Evolutionary conservation across 768 basidiomycete species (phyloP).

Genomic region (Leccinum broughii): DNA sequence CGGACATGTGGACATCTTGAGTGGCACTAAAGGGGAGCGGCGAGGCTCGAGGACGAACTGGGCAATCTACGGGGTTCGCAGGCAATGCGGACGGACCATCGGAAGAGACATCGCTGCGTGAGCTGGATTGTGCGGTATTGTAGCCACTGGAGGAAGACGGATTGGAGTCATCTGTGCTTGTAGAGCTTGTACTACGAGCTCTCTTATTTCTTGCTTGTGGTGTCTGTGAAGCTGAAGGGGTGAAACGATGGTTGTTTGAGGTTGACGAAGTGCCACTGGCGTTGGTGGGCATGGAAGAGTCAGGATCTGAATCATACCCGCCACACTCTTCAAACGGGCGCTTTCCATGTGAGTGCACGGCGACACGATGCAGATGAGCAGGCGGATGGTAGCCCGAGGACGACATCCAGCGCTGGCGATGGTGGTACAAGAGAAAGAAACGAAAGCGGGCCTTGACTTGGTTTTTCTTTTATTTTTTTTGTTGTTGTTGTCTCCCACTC

Average conservation of each 20-base stretch:
- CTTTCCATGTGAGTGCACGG: constrained; percentile 30
- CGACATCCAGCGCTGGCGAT: constrained; percentile 22
- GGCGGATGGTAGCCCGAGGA: constrained; percentile 27
- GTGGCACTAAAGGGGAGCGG: constrained; percentile 42
- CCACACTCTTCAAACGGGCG: constrained; percentile 36
- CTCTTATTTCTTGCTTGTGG: constrained; percentile 57
- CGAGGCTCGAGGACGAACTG: constrained; percentile 23
- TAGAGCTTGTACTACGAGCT: constrained; percentile 54
- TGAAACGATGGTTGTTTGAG: constrained; percentile 12
- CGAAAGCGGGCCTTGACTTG: not conserved
- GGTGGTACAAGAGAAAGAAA: constrained; percentile 19
- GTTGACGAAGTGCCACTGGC: constrained; percentile 31
- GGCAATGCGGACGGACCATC: constrained; percentile 18
- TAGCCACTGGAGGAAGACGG: constrained; percentile 40
- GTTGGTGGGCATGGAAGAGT: constrained; percentile 26
- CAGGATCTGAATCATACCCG: constrained; percentile 35
- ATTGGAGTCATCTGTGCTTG: constrained; percentile 36
- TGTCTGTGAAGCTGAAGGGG: constrained; percentile 8
- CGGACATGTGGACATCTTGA: constrained; percentile 54
- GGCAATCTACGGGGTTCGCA: constrained; percentile 17
- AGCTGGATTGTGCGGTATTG: constrained; percentile 37
- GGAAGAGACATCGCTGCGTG: constrained; percentile 31
- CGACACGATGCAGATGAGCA: constrained; percentile 26
- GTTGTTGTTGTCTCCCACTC: not conserved
- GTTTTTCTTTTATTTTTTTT: constrained; percentile 9